Evolutionary conservation across 257 asterid genomes (phyloP), one percentile per base, ranked within the genome.

Genomic region (Solanum gandarillasii): DNA sequence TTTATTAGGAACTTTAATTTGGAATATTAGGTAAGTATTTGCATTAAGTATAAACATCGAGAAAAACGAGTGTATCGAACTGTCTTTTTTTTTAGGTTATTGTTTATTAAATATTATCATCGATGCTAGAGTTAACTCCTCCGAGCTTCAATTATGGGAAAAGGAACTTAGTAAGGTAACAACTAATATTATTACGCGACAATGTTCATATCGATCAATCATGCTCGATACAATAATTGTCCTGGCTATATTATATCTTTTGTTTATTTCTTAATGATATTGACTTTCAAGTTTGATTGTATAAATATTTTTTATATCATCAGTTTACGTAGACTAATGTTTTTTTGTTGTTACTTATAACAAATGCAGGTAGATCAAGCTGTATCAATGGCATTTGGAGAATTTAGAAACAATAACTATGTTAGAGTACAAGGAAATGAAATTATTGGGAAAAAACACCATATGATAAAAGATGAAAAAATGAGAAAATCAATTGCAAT

Each of bases 341-440:
- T 16, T 34, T 52, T 13, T 71, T 38, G 5, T 31, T 23, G 14
- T 31, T 60, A 39, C 46, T 21, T 4, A 52, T 55, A 35, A 43
- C 41, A 43, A 43, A 35, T 86, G 36, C 88, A 95, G 98, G 98
- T 96, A 76, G 99, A 96, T 91, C 97, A 96, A 91, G 97, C 98
- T 7, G 95, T 96, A 65, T 93, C 99, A 3, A 92, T 94, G 98
- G 98, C 99, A 65, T 96, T 96, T 92, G 94, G 98, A n/a, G 90
- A 94, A 29, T 90, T 87, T 18, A 89, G 95, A 62, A 60, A 48
- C 23, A 90, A 72, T 16, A 96, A 92, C 87, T 96, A 96, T 74
- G 92, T 94, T 6, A 89, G 99, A 34, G 90, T 96, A 68, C 98
- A 95, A 83, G 98, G 94, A 43, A 94, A 92, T 83, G 93, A 92